Conservation (phyloP, 176 grass and related monocot species). For the Musa beccarii region DNA sequence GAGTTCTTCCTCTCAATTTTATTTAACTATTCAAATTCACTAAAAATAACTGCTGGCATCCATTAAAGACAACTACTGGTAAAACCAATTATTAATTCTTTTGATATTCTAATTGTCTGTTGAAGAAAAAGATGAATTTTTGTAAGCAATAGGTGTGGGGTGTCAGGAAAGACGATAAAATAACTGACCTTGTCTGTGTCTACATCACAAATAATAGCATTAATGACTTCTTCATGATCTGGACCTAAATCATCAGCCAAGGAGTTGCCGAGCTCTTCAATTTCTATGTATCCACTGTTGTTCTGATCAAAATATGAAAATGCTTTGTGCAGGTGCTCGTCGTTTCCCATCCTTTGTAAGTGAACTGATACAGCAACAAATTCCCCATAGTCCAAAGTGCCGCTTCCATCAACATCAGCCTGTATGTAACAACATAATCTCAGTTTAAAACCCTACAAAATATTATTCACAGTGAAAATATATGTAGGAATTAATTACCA, state of each 20-base stretch:
- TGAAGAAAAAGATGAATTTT: too few species aligned
- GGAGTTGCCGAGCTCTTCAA: neutral
- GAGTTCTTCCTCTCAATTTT: neutral
- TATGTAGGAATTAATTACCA: too few species aligned
- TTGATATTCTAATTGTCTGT: too few species aligned
- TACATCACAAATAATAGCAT: slow-evolving; percentile 6
- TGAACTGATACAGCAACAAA: slow-evolving; percentile 9
- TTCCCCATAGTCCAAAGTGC: neutral
- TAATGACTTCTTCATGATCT: slow-evolving; percentile 3
- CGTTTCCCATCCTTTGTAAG: neutral
- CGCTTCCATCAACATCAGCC: slow-evolving; percentile 5
- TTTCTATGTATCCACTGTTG: slow-evolving; percentile 10
- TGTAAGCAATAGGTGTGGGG: neutral
- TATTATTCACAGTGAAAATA: too few species aligned
- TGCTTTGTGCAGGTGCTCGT: slow-evolving; percentile 3
- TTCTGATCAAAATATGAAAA: slow-evolving; percentile 9
- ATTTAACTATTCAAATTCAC: neutral
- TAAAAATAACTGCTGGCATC: neutral
- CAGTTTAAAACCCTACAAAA: neutral
- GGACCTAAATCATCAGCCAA: slow-evolving; percentile 1
- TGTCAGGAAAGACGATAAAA: neutral
- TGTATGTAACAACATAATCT: neutral
- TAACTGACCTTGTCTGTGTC: slow-evolving; percentile 3
- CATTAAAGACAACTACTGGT: too few species aligned
- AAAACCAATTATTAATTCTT: too few species aligned